These are phyloP conservation scores for Penicillium sp. DNA, from an alignment of 2,329 filamentous ascomycete species.

Conservation along the genomic window DNA sequence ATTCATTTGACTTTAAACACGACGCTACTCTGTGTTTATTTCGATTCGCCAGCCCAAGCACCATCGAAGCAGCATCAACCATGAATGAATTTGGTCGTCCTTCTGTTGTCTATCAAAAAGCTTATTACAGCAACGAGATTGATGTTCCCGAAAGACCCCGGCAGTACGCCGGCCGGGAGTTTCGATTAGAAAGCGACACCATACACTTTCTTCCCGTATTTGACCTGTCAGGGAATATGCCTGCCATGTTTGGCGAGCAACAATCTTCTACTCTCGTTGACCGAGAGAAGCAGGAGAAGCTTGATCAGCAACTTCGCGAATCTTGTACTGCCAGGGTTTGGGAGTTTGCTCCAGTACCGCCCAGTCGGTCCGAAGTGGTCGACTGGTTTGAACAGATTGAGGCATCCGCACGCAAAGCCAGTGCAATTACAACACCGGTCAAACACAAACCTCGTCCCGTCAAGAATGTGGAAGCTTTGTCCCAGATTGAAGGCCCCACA, in stretches of 20 bases:
- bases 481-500: slow-evolving; percentile 88
- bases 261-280: slow-evolving; percentile 54
- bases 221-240: slow-evolving; percentile 65
- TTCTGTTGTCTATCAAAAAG: slow-evolving; percentile 78
- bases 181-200: slow-evolving; percentile 75
- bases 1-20: slow-evolving; percentile 39
- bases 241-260: slow-evolving; percentile 63
- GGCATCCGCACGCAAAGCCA: slow-evolving; percentile 16
- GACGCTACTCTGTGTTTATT: slow-evolving; percentile 35
- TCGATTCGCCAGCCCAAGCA: slow-evolving; percentile 34
- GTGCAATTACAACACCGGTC: background rate
- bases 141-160: slow-evolving; percentile 79
- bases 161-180: slow-evolving; percentile 89
- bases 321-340: slow-evolving; percentile 71
- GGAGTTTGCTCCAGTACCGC: slow-evolving; percentile 76
- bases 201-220: slow-evolving; percentile 83
- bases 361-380: slow-evolving; percentile 71
- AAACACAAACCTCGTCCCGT: slow-evolving; percentile 26
- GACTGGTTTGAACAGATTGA: slow-evolving; percentile 65
- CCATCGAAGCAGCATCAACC: slow-evolving; percentile 59
- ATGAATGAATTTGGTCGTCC: slow-evolving; percentile 65
- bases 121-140: slow-evolving; percentile 81
- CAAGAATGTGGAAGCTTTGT: slow-evolving; percentile 56
- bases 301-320: slow-evolving; percentile 60
- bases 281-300: slow-evolving; percentile 57